Evolutionary conservation across 352 stramenopile genomes (phyloP).

Genomic region (Blastocystis sp.): DNA sequence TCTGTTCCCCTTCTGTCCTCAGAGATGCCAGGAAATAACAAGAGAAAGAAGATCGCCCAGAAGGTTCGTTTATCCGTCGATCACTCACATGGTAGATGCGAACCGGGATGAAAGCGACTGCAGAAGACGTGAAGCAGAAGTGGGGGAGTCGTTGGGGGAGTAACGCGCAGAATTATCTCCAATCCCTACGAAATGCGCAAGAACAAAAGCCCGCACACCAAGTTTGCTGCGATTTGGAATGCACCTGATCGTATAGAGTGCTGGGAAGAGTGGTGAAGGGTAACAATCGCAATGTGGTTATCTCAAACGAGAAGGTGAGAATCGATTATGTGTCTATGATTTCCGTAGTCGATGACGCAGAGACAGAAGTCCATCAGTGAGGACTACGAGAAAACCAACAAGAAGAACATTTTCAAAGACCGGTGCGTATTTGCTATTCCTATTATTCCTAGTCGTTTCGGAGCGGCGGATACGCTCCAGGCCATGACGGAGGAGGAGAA

Average conservation of each 20-base stretch:
- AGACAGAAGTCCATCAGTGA: constrained; percentile 46
- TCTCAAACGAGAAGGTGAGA: constrained; percentile 65
- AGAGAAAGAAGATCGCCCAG: constrained; percentile 49
- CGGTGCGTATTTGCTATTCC: constrained; percentile 19
- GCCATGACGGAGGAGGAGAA: constrained; percentile 65
- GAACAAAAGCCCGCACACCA: constrained; percentile 60
- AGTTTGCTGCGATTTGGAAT: background rate
- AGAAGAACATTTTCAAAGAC: constrained; percentile 69
- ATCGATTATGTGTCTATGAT: background rate
- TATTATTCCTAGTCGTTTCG: constrained; percentile 66
- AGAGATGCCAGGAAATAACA: constrained; percentile 34
- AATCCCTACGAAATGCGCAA: constrained; percentile 69
- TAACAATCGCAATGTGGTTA: constrained; percentile 61
- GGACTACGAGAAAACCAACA: constrained; percentile 63
- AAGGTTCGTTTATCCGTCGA: constrained; percentile 27
- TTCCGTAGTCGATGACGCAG: constrained; percentile 48
- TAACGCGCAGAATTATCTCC: constrained; percentile 35
- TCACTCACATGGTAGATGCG: constrained; percentile 24
- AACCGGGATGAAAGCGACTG: constrained; percentile 51
- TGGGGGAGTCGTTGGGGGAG: background rate
- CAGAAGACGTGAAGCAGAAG: background rate
- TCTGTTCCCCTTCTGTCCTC: background rate
- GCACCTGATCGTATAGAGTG: constrained; percentile 27
- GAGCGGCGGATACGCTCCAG: constrained; percentile 36
- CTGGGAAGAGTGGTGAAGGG: constrained; percentile 62